A percentile compares a stretch with the other conserved stretches of the same genome.
These are phyloP conservation scores for Linnemannia hyalina DNA, from an alignment of 192 early-diverging fungal genomes.

Conservation along the genomic window DNA sequence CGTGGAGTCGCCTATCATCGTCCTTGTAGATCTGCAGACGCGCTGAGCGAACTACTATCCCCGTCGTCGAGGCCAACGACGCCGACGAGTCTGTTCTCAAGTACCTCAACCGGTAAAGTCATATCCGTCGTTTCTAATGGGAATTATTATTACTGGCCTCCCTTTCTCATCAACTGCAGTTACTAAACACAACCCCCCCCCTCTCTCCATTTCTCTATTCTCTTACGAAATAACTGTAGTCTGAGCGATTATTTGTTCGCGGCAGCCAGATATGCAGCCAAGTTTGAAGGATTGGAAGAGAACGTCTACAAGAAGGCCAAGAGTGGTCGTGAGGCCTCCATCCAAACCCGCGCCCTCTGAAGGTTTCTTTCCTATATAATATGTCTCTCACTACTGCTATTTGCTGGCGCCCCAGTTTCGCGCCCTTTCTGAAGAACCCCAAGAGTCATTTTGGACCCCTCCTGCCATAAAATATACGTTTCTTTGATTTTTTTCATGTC, in stretches of 20 bases:
- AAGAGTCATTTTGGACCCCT: too few relatives aligned
- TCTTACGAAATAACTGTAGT: constrained; percentile 16
- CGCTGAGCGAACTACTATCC: constrained; percentile 86
- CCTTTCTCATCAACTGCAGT: background rate
- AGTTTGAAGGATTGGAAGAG: constrained; percentile 76
- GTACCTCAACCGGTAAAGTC: constrained; percentile 77
- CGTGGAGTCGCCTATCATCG: background rate
- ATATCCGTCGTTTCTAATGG: background rate
- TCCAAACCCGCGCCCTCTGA: constrained; percentile 33
- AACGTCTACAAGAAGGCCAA: constrained; percentile 77
- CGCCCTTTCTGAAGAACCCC: too few relatives aligned
- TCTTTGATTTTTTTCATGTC: too few relatives aligned
- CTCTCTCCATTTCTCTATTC: background rate
- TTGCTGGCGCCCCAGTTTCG: too few relatives aligned
- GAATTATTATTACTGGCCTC: too few relatives aligned
- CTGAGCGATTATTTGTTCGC: constrained; percentile 94
- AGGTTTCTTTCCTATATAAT: background rate
- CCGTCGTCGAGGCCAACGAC: constrained; percentile 69
- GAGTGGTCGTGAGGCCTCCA: constrained; percentile 52
- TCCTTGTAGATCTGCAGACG: constrained; percentile 73
- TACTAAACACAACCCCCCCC: background rate
- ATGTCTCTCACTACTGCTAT: too few relatives aligned
- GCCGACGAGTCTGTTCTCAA: constrained; percentile 73
- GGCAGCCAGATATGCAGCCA: constrained; percentile 86
- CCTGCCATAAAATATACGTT: too few relatives aligned